phyloP scores from a whole-genome alignment of 2,329 filamentous ascomycete species.

The Aspergillus ustus region DNA sequence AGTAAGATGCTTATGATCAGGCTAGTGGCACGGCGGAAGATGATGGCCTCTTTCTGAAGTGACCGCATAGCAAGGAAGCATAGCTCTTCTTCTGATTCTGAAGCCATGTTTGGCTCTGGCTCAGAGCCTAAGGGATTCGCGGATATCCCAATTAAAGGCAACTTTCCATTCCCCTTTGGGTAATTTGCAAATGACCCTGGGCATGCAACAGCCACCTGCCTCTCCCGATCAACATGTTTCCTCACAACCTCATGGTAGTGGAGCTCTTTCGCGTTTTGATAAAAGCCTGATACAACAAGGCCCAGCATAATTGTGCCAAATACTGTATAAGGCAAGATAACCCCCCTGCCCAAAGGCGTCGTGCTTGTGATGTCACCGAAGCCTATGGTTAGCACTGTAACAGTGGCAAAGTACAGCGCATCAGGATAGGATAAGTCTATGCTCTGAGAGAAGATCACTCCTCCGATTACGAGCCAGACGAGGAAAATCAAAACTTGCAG shows the following conservation, averaged over 20 bases:
- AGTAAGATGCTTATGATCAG: constrained; percentile 69
- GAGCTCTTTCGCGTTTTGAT: constrained; percentile 66
- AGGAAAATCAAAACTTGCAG: too few relatives aligned
- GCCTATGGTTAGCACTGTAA: too few relatives aligned
- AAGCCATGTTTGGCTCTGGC: too few relatives aligned
- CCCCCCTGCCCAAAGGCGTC: too few relatives aligned
- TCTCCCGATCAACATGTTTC: constrained; percentile 60
- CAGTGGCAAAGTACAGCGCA: too few relatives aligned
- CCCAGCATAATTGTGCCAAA: constrained; percentile 83
- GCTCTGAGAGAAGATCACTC: too few relatives aligned
- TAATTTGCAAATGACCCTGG: constrained; percentile 27
- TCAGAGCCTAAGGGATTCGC: too few relatives aligned
- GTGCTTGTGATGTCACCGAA: too few relatives aligned
- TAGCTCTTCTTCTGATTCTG: constrained; percentile 60
- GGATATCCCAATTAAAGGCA: too few relatives aligned
- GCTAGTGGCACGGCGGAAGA: constrained; percentile 74
- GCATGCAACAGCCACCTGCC: constrained; percentile 54
- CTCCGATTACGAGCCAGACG: too few relatives aligned
- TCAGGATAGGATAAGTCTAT: too few relatives aligned
- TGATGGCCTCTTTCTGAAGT: constrained; percentile 70
- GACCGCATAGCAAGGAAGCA: constrained; percentile 80
- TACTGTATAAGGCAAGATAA: constrained; percentile 83
- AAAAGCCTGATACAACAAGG: constrained; percentile 80
- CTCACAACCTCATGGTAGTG: constrained; percentile 66
- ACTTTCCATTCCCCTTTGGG: too few relatives aligned